Percentiles rank a stretch among this genome's conserved stretches.
Evolutionary conservation across 768 basidiomycete species (phyloP).

Genomic region (Serendipita sp.): DNA sequence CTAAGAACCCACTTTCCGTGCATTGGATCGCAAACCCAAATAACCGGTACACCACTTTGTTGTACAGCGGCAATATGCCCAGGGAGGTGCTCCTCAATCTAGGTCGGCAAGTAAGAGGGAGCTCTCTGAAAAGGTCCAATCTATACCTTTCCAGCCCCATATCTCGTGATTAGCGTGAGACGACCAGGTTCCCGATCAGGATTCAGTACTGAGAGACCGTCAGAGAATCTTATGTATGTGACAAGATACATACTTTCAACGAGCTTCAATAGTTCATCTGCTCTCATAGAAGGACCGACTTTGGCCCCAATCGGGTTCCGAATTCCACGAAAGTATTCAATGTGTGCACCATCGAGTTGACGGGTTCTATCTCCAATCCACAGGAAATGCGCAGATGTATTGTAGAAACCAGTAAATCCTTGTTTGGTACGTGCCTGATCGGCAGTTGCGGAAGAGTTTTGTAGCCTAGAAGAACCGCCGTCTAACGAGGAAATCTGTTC

Average conservation of each 20-base stretch:
- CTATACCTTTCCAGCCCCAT: conserved; percentile 69
- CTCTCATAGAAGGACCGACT: conserved; percentile 75
- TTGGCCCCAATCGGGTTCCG: conserved; percentile 93
- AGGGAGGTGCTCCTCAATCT: conserved; percentile 64
- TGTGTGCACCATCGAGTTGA: conserved; percentile 81
- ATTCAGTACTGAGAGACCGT: conserved; percentile 52
- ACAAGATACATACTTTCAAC: conserved; percentile 47
- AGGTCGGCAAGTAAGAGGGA: not conserved
- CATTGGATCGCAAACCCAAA: conserved; percentile 97
- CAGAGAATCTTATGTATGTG: not conserved
- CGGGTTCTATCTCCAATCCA: conserved; percentile 97
- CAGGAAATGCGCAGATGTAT: conserved; percentile 84
- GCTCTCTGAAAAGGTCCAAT: not conserved
- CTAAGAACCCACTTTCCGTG: conserved; percentile 75
- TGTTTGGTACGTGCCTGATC: not conserved
- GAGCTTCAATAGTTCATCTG: conserved; percentile 58
- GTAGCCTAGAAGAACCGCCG: not conserved
- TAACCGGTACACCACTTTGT: conserved; percentile 65
- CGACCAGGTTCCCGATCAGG: conserved; percentile 67
- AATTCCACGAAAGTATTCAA: conserved; percentile 88
- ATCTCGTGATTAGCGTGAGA: conserved; percentile 83
- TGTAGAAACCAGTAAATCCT: conserved; percentile 47
- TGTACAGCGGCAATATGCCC: conserved; percentile 72
- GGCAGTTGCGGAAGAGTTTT: not conserved
- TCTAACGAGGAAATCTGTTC: not conserved